Percentiles rank a stretch among this genome's conserved stretches.
Conservation (phyloP, 2,329 filamentous ascomycete genomes). For the Penicillium sp. region DNA sequence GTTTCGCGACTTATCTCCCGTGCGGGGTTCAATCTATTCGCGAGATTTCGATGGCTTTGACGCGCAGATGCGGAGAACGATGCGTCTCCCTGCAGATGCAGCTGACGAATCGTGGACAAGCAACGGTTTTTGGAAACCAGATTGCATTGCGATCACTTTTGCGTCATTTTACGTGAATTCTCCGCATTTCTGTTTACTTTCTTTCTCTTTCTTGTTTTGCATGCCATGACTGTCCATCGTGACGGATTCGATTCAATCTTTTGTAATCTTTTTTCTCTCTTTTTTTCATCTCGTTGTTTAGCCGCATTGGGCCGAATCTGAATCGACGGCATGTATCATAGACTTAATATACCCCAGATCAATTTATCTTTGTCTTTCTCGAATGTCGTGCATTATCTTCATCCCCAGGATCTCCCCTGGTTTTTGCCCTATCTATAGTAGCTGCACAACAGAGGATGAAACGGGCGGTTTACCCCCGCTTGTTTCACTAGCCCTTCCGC, state of each 20-base stretch:
- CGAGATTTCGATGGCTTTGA: constrained; percentile 10
- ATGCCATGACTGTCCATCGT: constrained; percentile 11
- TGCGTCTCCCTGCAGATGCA: neutral
- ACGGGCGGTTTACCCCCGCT: constrained; percentile 9
- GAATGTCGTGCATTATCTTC: constrained; percentile 27
- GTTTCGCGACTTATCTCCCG: neutral
- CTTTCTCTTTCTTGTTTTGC: constrained; percentile 8
- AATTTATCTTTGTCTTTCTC: constrained; percentile 8
- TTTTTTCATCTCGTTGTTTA: constrained; percentile 16
- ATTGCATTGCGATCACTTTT: constrained; percentile 5
- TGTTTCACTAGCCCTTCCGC: constrained; percentile 16
- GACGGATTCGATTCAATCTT: neutral
- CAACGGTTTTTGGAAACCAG: neutral
- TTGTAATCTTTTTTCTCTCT: constrained; percentile 17
- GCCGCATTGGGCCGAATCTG: constrained; percentile 23
- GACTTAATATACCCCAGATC: constrained; percentile 41
- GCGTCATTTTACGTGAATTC: constrained; percentile 6
- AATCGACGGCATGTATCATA: constrained; percentile 39
- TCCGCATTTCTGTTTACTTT: neutral
- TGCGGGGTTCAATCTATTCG: constrained; percentile 4
- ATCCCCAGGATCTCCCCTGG: neutral
- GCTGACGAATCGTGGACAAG: neutral
- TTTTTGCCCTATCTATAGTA: neutral
- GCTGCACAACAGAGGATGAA: constrained; percentile 8
- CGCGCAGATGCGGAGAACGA: constrained; percentile 21